These are phyloP conservation scores for Halophytophthora batemanensis DNA, from an alignment of 352 stramenopile species.

Conservation along the genomic window DNA sequence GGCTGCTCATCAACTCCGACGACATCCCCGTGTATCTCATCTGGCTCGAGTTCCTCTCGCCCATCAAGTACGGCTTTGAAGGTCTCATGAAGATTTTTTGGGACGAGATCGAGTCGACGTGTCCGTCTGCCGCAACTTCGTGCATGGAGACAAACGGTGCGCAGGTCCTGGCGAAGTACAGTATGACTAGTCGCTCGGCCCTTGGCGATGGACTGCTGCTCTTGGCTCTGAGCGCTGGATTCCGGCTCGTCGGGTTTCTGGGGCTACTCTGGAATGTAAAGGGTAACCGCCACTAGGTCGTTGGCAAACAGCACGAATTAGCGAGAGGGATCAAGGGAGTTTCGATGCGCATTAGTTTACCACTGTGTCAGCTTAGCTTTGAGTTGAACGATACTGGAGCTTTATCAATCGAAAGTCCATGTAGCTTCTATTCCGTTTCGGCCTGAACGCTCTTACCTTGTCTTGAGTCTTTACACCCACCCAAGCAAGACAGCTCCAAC, in stretches of 20 bases:
- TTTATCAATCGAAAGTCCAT: too few species aligned
- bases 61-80: constrained; percentile 36
- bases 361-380: too few species aligned
- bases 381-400: too few species aligned
- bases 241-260: constrained; percentile 26
- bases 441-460: neutral
- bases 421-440: too few species aligned
- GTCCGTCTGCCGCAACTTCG: constrained; percentile 1
- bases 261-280: constrained; percentile 14
- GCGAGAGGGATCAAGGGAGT: too few species aligned
- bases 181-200: constrained; percentile 14
- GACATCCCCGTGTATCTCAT: constrained; percentile 26
- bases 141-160: constrained; percentile 19
- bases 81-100: constrained; percentile 30
- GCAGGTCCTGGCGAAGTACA: constrained; percentile 32
- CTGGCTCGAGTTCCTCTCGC: constrained; percentile 33
- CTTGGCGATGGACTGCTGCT: constrained; percentile 22
- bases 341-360: too few species aligned
- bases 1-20: constrained; percentile 30
- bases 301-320: constrained; percentile 1
- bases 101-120: constrained; percentile 19
- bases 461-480: constrained; percentile 19
- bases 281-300: neutral
- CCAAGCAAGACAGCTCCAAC: constrained; percentile 33
- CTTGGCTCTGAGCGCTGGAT: constrained; percentile 24